Base-by-base conservation (phyloP, 2,329 filamentous ascomycete species). In the Diaporthe citriasiana region DNA sequence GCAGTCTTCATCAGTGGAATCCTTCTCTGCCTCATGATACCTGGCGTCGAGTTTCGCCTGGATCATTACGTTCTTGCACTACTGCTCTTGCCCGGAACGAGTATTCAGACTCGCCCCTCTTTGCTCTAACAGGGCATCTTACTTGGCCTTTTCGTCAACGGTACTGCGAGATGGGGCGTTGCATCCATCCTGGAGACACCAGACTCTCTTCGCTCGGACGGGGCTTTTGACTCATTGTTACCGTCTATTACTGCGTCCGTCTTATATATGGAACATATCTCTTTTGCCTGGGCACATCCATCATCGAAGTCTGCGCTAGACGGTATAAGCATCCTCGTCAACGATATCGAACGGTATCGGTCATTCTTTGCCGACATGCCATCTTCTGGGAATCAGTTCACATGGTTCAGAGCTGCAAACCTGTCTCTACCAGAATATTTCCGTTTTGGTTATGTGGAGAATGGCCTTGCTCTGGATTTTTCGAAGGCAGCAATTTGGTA, bases 31-130 rank as follows among this genome's bases (percentile, higher is more conserved):
- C 87, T 97, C 15, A 84, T 89, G 0, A 84, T 98, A 9, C 96
- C 96, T 0, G 90, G 91, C 12, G 90, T 98, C 68, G 93, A 91
- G 76, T 88, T 99, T 66, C 92, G 97, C 47, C 95, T 99, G 73
- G 97, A 98, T 81, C 97, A 98, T 82, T 98, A 98, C 81, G 94
- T 98, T 77, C 87, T 98, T 6, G 95, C 93, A 1, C 89, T 98
- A n/a, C 87, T 98, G 0, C 89, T 99, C 0, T 89, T 98, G 7
- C 95, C 95, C 0, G 96, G 95, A 0, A 98, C 97, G 0, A 92
- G 91, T 71, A 91, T 98, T 82, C 95, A 98, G 77, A 98, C 94
- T 10, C 90, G 97, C 0, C 93, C 94, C 0, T 93, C 92, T 0
- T 86, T 98, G 17, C 82, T 98, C 2, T 98, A 96, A 80, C 96